A percentile compares a stretch with the other conserved stretches of the same genome.
phyloP scores from a whole-genome alignment of 257 asterid species.

The Gentiana dahurica region DNA sequence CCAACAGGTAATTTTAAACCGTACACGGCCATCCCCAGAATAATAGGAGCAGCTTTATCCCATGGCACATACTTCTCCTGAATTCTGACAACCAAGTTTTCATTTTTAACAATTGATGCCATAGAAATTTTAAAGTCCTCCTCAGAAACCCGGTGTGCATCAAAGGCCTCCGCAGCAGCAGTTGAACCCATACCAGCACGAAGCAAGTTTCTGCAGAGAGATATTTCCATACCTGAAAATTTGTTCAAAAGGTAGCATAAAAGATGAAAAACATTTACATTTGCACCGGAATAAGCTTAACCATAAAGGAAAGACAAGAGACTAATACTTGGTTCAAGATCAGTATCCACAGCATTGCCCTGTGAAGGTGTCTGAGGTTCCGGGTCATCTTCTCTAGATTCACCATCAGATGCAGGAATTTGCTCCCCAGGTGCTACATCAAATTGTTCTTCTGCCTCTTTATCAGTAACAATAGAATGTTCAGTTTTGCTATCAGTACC shows the following conservation, averaged over 20 bases:
- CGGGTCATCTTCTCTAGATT: constrained; percentile 20
- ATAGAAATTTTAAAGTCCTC: constrained; percentile 62
- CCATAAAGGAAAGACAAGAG: constrained; percentile 4
- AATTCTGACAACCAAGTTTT: constrained; percentile 57
- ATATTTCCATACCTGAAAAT: constrained; percentile 60
- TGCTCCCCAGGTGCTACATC: constrained; percentile 12
- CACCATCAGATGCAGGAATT: constrained; percentile 25
- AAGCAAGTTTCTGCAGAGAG: constrained; percentile 69
- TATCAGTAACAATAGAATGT: constrained; percentile 20
- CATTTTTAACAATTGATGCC: constrained; percentile 42
- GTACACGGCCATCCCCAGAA: constrained; percentile 73
- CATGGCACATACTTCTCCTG: constrained; percentile 69
- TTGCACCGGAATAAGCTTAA: not conserved
- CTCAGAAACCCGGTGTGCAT: constrained; percentile 40
- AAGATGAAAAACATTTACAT: constrained; percentile 5
- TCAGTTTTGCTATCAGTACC: constrained; percentile 22
- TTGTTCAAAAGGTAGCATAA: constrained; percentile 1
- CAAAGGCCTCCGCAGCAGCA: constrained; percentile 69
- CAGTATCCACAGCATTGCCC: constrained; percentile 18
- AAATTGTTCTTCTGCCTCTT: constrained; percentile 19
- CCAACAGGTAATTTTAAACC: constrained; percentile 52
- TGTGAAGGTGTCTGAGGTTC: constrained; percentile 30
- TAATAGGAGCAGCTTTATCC: constrained; percentile 63
- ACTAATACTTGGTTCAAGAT: constrained; percentile 33
- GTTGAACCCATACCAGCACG: constrained; percentile 69